Base-by-base conservation (phyloP, 2,329 filamentous ascomycete species). In the Teratosphaeria zuluensis region DNA sequence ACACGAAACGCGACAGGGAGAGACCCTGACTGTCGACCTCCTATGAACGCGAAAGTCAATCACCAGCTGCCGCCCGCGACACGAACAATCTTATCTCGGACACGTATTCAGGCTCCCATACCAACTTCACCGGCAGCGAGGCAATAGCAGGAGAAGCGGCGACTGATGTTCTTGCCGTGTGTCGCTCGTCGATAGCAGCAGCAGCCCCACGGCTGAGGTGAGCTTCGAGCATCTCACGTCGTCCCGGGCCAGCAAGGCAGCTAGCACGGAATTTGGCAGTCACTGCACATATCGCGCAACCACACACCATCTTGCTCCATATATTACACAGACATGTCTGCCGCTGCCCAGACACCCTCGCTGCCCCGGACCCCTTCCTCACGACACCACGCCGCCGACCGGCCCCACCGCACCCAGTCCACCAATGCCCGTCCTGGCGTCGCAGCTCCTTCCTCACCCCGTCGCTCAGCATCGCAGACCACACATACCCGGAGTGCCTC, bases 281-380 rank as follows among this genome's bases (percentile, higher is more conserved):
- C 35, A 14, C 24, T 31, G 31, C 16, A 19, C 14, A 21, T 51
- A 19, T 19, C 51, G 1, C 31, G 16, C 51, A 21, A 5, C n/a
- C 51, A 30, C 51, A 19, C 51, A n/a, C 24, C 5, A 11, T 42
- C 32, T 31, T n/a, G 19, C 38, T n/a, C 28, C n/a, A 28, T 16
- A 16, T 12, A 28, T 19, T 31, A 28, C 55, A 55, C 46, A 51
- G 56, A 62, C 56, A 73, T 73, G 70, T 72, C 78, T 58, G 73
- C 79, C 62, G 75, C 79, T 59, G 74, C 77, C 62, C 74, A 75
- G 61, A 70, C 76, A 58, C 72, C 78, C 21, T 69, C 76, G 55
- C 69, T 81, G 60, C 74, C 76, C 62, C 79, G 79, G 67, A 81
- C 75, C 65, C 75, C 78, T 59, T 80, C 79, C 51, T 74, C 75